Conservation (phyloP, 257 asterid genomes). For the Vinca minor region DNA sequence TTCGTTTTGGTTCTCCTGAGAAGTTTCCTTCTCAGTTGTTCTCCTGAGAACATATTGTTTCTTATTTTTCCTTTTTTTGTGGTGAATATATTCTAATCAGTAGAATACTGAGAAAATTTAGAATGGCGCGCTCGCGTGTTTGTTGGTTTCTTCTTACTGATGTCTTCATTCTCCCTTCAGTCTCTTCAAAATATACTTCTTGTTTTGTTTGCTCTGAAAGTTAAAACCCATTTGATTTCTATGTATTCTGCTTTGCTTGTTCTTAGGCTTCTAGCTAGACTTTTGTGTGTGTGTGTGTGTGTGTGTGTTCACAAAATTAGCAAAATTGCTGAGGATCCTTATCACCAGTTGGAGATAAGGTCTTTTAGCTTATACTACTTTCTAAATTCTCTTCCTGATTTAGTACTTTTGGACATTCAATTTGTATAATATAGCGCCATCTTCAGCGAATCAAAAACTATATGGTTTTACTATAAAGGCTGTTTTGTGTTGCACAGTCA, state of each 20-base stretch:
- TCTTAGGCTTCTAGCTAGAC: neutral
- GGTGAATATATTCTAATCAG: neutral
- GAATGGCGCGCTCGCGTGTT: neutral
- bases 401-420: neutral
- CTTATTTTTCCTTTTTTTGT: neutral
- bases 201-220: neutral
- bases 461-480: slow-evolving; percentile 23
- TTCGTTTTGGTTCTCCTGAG: neutral
- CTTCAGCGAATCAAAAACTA: neutral
- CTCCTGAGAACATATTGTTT: neutral
- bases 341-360: neutral
- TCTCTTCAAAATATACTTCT: neutral
- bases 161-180: neutral
- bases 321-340: neutral
- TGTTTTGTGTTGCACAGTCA: slow-evolving; percentile 40
- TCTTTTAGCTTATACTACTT: neutral
- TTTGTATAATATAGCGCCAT: neutral
- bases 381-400: neutral
- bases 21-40: neutral
- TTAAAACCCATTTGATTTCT: neutral
- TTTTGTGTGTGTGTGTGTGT: too few relatives aligned
- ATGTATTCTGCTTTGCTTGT: neutral
- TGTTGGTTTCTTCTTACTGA: neutral
- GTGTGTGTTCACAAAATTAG: neutral
- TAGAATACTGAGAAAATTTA: neutral